Conservation (phyloP, 176 grass and related monocot genomes). For the Lolium multiflorum region DNA sequence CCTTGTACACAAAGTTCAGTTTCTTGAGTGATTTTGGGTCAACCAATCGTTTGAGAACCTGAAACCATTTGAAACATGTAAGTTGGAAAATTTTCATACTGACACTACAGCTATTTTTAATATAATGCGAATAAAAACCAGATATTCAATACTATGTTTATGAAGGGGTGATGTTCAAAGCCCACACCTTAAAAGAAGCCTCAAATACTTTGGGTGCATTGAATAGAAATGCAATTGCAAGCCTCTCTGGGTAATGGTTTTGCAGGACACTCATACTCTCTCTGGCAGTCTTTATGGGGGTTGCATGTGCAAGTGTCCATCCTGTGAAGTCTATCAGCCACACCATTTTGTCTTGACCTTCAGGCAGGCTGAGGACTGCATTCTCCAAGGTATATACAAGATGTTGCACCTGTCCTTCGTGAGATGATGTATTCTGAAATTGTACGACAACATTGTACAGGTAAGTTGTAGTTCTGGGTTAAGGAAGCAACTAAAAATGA, state of each 20-base stretch:
- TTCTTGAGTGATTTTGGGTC: slow-evolving; percentile 75
- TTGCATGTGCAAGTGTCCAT: slow-evolving; percentile 77
- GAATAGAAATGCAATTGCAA: slow-evolving; percentile 67
- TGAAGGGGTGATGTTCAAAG: not conserved
- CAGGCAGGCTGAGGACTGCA: slow-evolving; percentile 68
- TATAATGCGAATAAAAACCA: not conserved
- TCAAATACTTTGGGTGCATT: slow-evolving; percentile 92
- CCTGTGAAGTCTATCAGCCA: slow-evolving; percentile 97
- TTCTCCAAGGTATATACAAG: slow-evolving; percentile 88
- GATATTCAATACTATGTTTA: not conserved
- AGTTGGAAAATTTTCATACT: not conserved
- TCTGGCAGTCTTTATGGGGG: slow-evolving; percentile 77
- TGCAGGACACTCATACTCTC: slow-evolving; percentile 72
- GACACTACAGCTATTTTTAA: not conserved
- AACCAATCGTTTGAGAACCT: slow-evolving; percentile 73
- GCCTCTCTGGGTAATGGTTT: slow-evolving; percentile 92
- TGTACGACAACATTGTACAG: not conserved
- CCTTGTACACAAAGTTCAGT: slow-evolving; percentile 68
- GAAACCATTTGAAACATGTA: not conserved
- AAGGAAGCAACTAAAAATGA: slow-evolving; percentile 18
- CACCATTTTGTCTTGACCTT: slow-evolving; percentile 81
- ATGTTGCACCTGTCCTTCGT: slow-evolving; percentile 66
- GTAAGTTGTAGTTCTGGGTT: not conserved
- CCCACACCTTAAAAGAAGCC: slow-evolving; percentile 76
- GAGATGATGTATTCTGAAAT: slow-evolving; percentile 78